Conservation (phyloP, 257 asterid genomes). For the Galeopsis tetrahit region DNA sequence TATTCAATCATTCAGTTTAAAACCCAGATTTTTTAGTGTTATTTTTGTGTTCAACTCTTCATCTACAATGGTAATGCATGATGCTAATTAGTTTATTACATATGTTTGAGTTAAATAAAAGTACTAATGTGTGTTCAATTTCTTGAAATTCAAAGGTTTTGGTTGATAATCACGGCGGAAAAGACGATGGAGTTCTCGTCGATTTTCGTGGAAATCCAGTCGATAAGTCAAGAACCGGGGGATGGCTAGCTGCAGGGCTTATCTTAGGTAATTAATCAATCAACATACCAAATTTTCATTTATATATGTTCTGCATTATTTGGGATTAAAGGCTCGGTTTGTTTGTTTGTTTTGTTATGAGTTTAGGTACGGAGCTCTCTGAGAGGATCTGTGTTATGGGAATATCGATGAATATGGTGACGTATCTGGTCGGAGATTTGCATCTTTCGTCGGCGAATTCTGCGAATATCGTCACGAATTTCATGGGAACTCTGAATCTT, state of each 20-base stretch:
- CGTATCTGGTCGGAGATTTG: constrained; percentile 71
- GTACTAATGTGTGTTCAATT: background rate
- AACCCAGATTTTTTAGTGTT: background rate
- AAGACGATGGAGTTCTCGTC: constrained; percentile 49
- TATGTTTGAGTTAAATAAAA: background rate
- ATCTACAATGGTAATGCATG: constrained; percentile 39
- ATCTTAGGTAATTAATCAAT: constrained; percentile 53
- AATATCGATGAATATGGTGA: constrained; percentile 81
- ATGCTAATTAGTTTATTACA: background rate
- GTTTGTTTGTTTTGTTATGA: background rate
- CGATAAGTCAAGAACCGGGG: constrained; percentile 76
- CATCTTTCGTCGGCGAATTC: constrained; percentile 79
- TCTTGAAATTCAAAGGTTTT: constrained; percentile 53
- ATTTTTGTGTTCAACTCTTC: constrained; percentile 9
- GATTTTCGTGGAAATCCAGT: constrained; percentile 76
- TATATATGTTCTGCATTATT: too few species aligned
- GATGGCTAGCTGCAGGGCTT: constrained; percentile 91
- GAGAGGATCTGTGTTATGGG: constrained; percentile 93
- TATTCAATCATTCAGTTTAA: constrained; percentile 29
- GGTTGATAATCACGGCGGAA: constrained; percentile 48
- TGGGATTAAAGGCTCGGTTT: too few species aligned
- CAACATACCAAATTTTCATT: background rate
- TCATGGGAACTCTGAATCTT: constrained; percentile 89
- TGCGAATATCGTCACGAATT: constrained; percentile 78
- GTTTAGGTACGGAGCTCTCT: constrained; percentile 77